Percentiles rank a stretch among this genome's conserved stretches.
phyloP scores from a whole-genome alignment of 371 early-diverging fungal genomes.

The Mortierella sp. region DNA sequence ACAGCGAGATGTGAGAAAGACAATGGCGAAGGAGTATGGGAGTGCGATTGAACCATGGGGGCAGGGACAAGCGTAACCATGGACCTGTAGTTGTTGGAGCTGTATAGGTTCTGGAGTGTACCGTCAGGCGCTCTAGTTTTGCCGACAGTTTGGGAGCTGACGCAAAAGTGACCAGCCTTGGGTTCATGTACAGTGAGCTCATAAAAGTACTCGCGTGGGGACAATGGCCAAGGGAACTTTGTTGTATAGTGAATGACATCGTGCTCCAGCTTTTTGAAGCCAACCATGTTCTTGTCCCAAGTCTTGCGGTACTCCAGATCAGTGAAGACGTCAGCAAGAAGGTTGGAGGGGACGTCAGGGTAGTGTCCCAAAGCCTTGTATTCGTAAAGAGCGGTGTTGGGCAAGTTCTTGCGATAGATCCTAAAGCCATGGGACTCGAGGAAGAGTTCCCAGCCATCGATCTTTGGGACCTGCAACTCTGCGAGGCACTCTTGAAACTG shows the following conservation, averaged over 20 bases:
- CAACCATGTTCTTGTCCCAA: conserved; percentile 68
- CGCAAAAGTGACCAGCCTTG: conserved; percentile 47
- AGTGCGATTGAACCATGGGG: neutral
- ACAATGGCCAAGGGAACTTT: conserved; percentile 66
- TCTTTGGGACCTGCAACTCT: conserved; percentile 43
- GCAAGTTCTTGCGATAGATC: conserved; percentile 54
- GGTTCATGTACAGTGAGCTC: conserved; percentile 52
- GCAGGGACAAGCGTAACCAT: conserved; percentile 54
- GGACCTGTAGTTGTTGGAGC: conserved; percentile 55
- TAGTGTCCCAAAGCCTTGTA: conserved; percentile 57
- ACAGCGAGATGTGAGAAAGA: conserved; percentile 23
- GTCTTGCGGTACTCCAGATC: conserved; percentile 64
- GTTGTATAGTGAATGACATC: conserved; percentile 57
- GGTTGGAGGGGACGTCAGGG: conserved; percentile 42
- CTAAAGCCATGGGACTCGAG: conserved; percentile 54
- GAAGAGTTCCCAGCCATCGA: conserved; percentile 57
- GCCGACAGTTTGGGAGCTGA: conserved; percentile 53
- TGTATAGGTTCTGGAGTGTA: conserved; percentile 37
- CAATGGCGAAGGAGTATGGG: conserved; percentile 6
- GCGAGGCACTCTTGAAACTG: conserved; percentile 53
- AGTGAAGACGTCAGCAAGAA: conserved; percentile 55
- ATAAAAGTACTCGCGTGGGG: conserved; percentile 65
- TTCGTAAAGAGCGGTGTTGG: conserved; percentile 52
- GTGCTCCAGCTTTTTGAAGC: conserved; percentile 54
- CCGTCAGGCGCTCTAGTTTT: conserved; percentile 45